Conservation (phyloP, 768 basidiomycete species). For the Paxillus ammoniavirescens region DNA sequence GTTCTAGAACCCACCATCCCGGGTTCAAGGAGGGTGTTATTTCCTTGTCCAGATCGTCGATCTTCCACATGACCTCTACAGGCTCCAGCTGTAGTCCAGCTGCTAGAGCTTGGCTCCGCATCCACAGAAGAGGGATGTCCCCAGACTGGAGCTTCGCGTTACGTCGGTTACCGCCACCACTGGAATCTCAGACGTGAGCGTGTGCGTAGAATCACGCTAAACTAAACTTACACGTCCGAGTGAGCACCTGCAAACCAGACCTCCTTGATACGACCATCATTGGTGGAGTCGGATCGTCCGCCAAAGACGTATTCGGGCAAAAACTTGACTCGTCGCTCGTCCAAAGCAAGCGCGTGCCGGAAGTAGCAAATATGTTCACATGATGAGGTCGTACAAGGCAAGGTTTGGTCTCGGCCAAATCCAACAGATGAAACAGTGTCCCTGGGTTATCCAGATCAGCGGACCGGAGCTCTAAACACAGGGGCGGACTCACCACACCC, state of each 20-base stretch:
- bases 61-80: constrained; percentile 27
- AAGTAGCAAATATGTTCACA: constrained; percentile 40
- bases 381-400: constrained; percentile 32
- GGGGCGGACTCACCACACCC: constrained; percentile 36
- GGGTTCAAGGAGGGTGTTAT: constrained; percentile 15
- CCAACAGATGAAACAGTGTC: constrained; percentile 50
- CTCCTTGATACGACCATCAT: constrained; percentile 34
- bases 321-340: constrained; percentile 48
- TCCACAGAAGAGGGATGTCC: constrained; percentile 30
- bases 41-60: constrained; percentile 23
- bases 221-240: constrained; percentile 35
- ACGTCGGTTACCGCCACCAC: constrained; percentile 28
- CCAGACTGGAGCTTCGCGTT: constrained; percentile 29
- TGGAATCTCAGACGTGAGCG: constrained; percentile 8
- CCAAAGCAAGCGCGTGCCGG: constrained; percentile 47
- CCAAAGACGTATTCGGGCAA: constrained; percentile 42
- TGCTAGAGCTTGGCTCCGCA: constrained; percentile 28
- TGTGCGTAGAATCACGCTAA: background rate
- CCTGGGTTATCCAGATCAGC: constrained; percentile 23
- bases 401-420: constrained; percentile 25
- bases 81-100: constrained; percentile 24
- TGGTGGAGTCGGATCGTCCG: constrained; percentile 10
- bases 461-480: background rate
- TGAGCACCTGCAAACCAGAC: constrained; percentile 44
- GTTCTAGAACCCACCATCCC: constrained; percentile 25